Percentiles rank a stretch among this genome's conserved stretches.
phyloP scores from a whole-genome alignment of 768 basidiomycete species.

The Xerocomellus chrysenteron region DNA sequence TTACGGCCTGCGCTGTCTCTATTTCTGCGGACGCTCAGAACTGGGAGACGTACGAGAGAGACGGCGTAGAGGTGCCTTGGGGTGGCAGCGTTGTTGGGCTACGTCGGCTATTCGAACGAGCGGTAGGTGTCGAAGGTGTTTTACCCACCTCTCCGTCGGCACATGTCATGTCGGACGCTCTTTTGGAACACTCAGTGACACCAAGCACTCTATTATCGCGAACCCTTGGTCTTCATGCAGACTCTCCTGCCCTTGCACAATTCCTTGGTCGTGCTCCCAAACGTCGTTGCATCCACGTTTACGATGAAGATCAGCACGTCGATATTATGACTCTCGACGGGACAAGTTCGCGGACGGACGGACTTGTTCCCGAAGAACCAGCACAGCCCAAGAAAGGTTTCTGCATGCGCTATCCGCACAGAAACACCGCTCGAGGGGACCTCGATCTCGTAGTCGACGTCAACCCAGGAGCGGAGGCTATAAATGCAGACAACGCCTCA shows the following conservation, averaged over 20 bases:
- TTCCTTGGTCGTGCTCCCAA: constrained; percentile 47
- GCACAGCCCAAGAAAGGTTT: constrained; percentile 24
- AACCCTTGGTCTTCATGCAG: constrained; percentile 50
- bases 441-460: constrained; percentile 31
- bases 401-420: constrained; percentile 40
- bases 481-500: neutral
- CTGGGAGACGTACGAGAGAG: constrained; percentile 39
- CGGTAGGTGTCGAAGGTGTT: constrained; percentile 40
- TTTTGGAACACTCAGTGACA: constrained; percentile 5
- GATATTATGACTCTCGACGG: constrained; percentile 31
- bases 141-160: constrained; percentile 11
- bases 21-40: constrained; percentile 33
- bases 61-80: constrained; percentile 36
- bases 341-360: neutral
- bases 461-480: neutral
- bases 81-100: constrained; percentile 43
- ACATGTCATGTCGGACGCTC: neutral
- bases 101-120: constrained; percentile 48
- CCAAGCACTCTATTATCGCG: constrained; percentile 43
- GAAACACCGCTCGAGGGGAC: constrained; percentile 40
- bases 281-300: constrained; percentile 41
- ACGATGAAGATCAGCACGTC: constrained; percentile 33
- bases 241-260: constrained; percentile 49
- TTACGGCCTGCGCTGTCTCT: constrained; percentile 42
- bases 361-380: neutral